Conservation (phyloP, 2,329 filamentous ascomycete genomes). For the Pseudogymnoascus sp. region DNA sequence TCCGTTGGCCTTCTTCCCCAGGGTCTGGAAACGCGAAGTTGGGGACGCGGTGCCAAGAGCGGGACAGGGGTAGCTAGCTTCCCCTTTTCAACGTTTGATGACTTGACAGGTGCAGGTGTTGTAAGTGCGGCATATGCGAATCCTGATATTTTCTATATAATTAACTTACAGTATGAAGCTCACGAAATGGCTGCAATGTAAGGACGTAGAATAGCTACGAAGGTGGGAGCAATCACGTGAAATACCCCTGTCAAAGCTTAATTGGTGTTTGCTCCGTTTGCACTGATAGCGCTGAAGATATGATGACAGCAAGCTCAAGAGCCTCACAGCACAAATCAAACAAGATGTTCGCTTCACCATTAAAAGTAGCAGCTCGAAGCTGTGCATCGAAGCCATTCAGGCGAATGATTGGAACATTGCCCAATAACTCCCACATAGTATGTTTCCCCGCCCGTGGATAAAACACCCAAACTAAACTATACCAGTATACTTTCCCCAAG, state of each 20-base stretch:
- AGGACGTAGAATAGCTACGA: neutral
- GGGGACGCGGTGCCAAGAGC: constrained; percentile 9
- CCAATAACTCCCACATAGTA: constrained; percentile 49
- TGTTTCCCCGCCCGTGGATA: constrained; percentile 21
- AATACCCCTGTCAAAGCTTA: constrained; percentile 1
- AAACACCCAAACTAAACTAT: constrained; percentile 15
- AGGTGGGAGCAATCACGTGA: neutral
- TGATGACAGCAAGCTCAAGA: neutral
- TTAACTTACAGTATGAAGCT: neutral
- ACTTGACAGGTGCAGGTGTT: neutral
- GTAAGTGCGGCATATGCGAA: neutral
- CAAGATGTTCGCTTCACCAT: constrained; percentile 1
- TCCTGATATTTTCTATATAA: neutral
- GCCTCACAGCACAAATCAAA: neutral
- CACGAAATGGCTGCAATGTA: neutral
- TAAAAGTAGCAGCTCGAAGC: neutral
- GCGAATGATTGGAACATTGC: constrained; percentile 32
- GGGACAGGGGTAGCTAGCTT: constrained; percentile 11
- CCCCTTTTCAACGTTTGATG: constrained; percentile 7
- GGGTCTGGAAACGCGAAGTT: constrained; percentile 8
- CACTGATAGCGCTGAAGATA: neutral
- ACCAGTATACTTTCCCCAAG: constrained; percentile 52
- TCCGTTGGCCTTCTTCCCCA: constrained; percentile 5
- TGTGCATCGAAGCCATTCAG: neutral
- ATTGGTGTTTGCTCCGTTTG: constrained; percentile 7